A percentile compares a stretch with the other conserved stretches of the same genome.
These are phyloP conservation scores for Saturnispora silvae DNA, from an alignment of 805 yeast species.

Conservation along the genomic window DNA sequence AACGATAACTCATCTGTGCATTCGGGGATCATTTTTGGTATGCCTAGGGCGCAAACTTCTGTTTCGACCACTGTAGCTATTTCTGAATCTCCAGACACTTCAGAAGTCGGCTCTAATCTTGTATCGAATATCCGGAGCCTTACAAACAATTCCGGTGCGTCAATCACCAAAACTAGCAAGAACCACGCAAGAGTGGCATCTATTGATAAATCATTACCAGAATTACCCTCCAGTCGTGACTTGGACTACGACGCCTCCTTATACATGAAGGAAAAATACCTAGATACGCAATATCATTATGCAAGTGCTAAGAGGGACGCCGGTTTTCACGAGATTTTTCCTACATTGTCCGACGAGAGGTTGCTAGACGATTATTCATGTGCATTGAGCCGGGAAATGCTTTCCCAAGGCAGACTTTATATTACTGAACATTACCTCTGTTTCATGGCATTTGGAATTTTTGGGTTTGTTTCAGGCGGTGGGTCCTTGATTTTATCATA, in stretches of 20 bases:
- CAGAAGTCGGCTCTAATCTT: neutral
- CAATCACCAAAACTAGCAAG: too few relatives aligned
- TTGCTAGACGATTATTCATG: constrained; percentile 82
- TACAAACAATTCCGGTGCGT: neutral
- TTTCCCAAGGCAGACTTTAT: constrained; percentile 80
- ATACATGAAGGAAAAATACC: constrained; percentile 48
- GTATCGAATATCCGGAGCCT: neutral
- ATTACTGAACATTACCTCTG: constrained; percentile 70
- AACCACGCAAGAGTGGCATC: too few relatives aligned
- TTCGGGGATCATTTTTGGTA: too few relatives aligned
- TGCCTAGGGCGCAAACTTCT: too few relatives aligned
- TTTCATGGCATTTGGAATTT: constrained; percentile 64
- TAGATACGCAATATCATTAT: constrained; percentile 49
- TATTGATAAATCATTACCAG: neutral
- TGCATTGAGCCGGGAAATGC: constrained; percentile 77
- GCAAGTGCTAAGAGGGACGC: constrained; percentile 55
- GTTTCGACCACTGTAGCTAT: too few relatives aligned
- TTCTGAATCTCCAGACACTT: neutral
- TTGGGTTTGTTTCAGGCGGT: constrained; percentile 87
- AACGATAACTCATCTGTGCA: too few relatives aligned
- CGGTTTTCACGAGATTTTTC: constrained; percentile 72
- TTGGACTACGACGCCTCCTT: constrained; percentile 29
- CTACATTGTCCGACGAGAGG: constrained; percentile 60
- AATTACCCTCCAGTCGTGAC: neutral
- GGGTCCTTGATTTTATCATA: constrained; percentile 50